Conservation (phyloP, 2,329 filamentous ascomycete genomes). For the Fusarium drepaniforme region DNA sequence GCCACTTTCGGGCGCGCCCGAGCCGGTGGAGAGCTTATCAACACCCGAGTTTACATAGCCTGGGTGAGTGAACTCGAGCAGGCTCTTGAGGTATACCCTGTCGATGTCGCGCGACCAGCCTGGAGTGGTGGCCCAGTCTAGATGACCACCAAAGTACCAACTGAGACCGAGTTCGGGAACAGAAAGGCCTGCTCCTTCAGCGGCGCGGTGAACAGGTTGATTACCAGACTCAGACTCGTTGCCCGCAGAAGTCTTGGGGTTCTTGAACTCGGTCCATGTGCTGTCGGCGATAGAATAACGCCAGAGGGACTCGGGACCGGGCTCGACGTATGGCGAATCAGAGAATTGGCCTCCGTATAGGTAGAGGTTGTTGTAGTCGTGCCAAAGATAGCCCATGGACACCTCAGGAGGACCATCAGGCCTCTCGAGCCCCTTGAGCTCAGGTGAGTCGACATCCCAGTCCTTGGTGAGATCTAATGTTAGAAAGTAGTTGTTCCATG, state of each 20-base stretch:
- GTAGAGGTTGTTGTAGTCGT: conserved; percentile 76
- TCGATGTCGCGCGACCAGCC: conserved; percentile 76
- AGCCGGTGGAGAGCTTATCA: conserved; percentile 62
- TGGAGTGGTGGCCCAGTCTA: conserved; percentile 69
- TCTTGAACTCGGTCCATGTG: conserved; percentile 72
- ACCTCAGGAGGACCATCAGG: conserved; percentile 79
- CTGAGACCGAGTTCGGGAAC: conserved; percentile 77
- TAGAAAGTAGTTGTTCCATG: conserved; percentile 83
- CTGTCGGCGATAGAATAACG: conserved; percentile 72
- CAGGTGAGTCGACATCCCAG: conserved; percentile 76
- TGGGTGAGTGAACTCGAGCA: conserved; percentile 82
- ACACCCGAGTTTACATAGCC: conserved; percentile 75
- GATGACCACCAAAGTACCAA: conserved; percentile 84
- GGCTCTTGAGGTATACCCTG: conserved; percentile 78
- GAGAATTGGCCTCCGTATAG: conserved; percentile 83
- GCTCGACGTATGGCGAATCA: conserved; percentile 68
- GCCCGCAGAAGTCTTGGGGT: conserved; percentile 73
- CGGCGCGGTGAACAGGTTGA: conserved; percentile 73
- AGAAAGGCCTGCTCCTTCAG: conserved; percentile 79
- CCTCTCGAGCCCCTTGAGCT: conserved; percentile 70
- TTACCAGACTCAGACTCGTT: conserved; percentile 69
- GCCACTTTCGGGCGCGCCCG: conserved; percentile 71
- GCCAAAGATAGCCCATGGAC: conserved; percentile 81
- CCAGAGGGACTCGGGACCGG: conserved; percentile 74
- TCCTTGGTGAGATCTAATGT: conserved; percentile 77